Percentiles rank a stretch among this genome's conserved stretches.
Evolutionary conservation across 1,284 basidiomycete species (phyloP).

Genomic region (Trichosporon inkin): DNA sequence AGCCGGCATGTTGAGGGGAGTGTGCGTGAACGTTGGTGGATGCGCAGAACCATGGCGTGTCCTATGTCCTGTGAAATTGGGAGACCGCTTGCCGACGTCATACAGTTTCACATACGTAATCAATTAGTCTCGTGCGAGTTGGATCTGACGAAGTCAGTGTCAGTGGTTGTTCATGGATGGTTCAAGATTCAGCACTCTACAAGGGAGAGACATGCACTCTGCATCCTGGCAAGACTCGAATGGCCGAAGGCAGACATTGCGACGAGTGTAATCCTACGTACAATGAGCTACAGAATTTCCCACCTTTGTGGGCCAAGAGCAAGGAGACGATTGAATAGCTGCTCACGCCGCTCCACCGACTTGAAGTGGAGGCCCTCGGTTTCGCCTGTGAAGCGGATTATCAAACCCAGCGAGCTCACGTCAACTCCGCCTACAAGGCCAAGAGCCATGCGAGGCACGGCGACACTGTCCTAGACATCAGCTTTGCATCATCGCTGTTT

Average conservation of each 20-base stretch:
- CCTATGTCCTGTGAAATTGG: no score
- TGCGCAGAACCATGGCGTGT: no score
- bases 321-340: constrained; percentile 49
- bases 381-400: constrained; percentile 30
- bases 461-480: constrained; percentile 33
- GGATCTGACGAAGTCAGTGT: no score
- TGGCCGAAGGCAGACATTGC: no score
- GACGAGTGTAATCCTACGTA: no score
- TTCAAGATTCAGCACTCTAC: no score
- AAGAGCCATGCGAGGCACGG: constrained; percentile 49
- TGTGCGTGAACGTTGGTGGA: background rate
- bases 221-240: no score
- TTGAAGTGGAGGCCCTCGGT: constrained; percentile 45
- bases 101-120: no score
- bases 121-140: no score
- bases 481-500: background rate
- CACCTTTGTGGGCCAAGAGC: constrained; percentile 50
- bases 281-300: constrained; percentile 43
- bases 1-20: background rate
- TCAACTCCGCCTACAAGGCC: constrained; percentile 50
- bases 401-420: constrained; percentile 48
- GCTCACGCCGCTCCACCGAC: constrained; percentile 49
- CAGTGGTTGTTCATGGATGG: no score
- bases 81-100: no score
- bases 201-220: no score